These are phyloP conservation scores for Candida morakotiae DNA, from an alignment of 805 yeast species.

Conservation along the genomic window DNA sequence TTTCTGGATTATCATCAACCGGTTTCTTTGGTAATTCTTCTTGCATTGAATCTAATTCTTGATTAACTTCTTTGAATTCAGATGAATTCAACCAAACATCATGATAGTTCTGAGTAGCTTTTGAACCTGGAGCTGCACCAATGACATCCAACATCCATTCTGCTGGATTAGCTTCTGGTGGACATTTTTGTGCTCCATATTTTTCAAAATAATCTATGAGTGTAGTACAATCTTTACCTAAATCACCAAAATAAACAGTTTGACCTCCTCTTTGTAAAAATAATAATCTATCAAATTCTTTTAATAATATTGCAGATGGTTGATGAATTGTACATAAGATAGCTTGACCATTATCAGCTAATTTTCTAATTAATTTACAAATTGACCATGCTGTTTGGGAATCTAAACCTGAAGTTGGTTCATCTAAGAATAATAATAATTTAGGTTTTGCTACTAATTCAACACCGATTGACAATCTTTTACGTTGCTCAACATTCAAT, in stretches of 20 bases:
- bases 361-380: constrained; percentile 28
- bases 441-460: constrained; percentile 37
- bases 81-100: constrained; percentile 70
- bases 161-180: constrained; percentile 33
- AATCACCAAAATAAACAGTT: constrained; percentile 76
- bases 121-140: constrained; percentile 75
- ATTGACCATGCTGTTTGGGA: constrained; percentile 36
- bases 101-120: constrained; percentile 60
- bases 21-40: constrained; percentile 26
- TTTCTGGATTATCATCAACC: constrained; percentile 10
- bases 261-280: constrained; percentile 67
- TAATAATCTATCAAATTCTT: constrained; percentile 67
- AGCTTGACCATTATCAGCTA: constrained; percentile 30
- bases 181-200: constrained; percentile 50
- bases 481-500: constrained; percentile 32
- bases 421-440: constrained; percentile 29
- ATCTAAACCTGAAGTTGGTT: constrained; percentile 39
- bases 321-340: constrained; percentile 62
- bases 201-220: constrained; percentile 62
- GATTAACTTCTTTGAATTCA: constrained; percentile 54
- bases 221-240: constrained; percentile 55
- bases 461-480: constrained; percentile 30
- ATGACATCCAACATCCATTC: constrained; percentile 90
- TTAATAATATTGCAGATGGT: constrained; percentile 71
- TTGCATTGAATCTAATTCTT: constrained; percentile 63